Evolutionary conservation across 208 protist genomes (phyloP).

Genomic region (Polymyxa betae): DNA sequence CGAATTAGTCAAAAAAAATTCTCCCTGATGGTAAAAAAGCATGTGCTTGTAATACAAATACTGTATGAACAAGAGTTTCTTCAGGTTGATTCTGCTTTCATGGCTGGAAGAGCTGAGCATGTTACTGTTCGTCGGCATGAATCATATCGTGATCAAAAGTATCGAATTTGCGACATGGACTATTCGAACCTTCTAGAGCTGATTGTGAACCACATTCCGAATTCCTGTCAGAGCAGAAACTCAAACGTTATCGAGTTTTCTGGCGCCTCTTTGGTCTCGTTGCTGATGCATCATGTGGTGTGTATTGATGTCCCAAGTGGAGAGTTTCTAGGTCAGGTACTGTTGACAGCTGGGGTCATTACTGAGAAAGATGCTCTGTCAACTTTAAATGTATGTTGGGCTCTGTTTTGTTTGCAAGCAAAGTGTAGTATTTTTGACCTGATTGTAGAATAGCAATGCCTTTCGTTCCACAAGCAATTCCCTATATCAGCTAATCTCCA

Average conservation of each 20-base stretch:
- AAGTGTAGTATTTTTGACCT: neutral
- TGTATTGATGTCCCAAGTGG: conserved; percentile 27
- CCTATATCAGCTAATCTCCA: neutral
- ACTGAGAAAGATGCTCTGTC: neutral
- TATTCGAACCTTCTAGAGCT: neutral
- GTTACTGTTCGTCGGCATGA: neutral
- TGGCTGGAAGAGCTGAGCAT: neutral
- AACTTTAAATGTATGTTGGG: neutral
- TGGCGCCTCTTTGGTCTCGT: conserved; percentile 11
- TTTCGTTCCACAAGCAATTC: neutral
- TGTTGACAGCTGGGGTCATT: neutral
- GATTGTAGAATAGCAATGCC: neutral
- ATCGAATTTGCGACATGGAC: neutral
- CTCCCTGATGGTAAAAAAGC: neutral
- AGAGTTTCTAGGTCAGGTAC: neutral
- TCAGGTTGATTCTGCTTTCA: neutral
- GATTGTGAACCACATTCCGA: neutral
- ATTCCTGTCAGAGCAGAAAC: neutral
- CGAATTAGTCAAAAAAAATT: neutral
- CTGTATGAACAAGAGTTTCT: neutral
- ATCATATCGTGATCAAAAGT: neutral
- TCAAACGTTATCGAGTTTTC: neutral
- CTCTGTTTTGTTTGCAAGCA: neutral
- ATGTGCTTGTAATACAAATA: too few relatives aligned
- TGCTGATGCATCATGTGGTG: neutral